Percentiles rank a stretch among this genome's conserved stretches.
Evolutionary conservation across 495 filamentous ascomycete genomes (phyloP).

Genomic region (Penicillium macrosclerotiorum): DNA sequence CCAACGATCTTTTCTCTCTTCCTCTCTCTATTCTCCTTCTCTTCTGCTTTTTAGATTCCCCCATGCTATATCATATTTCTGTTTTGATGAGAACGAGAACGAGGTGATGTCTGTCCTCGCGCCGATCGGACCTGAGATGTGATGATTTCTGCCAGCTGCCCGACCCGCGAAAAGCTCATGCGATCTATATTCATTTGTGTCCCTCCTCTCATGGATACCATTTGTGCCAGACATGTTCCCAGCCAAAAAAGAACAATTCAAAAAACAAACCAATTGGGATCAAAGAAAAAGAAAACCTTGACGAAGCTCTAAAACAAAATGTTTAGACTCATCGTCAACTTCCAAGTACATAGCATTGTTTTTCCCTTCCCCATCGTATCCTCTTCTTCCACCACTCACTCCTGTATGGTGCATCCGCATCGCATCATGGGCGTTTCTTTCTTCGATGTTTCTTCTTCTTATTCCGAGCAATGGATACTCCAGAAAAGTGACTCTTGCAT

Average conservation of each 20-base stretch:
- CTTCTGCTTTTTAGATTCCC: slow-evolving; percentile 44
- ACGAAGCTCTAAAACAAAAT: too few species aligned
- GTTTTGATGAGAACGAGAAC: slow-evolving; percentile 20
- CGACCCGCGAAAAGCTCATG: slow-evolving; percentile 9
- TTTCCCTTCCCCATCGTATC: background rate
- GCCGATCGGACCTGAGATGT: slow-evolving; percentile 1
- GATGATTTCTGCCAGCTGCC: slow-evolving; percentile 4
- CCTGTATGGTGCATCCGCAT: slow-evolving; percentile 16
- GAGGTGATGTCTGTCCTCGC: slow-evolving; percentile 22
- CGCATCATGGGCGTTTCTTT: slow-evolving; percentile 11
- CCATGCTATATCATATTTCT: slow-evolving; percentile 29
- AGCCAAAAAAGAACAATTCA: slow-evolving; percentile 5
- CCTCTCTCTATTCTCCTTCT: too few species aligned
- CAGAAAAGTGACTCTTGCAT: background rate
- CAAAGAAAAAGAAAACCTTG: slow-evolving; percentile 6
- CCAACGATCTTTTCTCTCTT: slow-evolving; percentile 19
- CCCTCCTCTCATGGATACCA: slow-evolving; percentile 14
- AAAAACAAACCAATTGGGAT: slow-evolving; percentile 7
- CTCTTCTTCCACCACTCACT: too few species aligned
- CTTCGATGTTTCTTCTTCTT: background rate
- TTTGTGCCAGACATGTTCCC: slow-evolving; percentile 7
- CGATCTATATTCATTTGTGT: slow-evolving; percentile 17
- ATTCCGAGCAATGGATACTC: too few species aligned
- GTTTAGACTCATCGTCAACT: too few species aligned
- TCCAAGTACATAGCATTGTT: slow-evolving; percentile 12